Percentiles rank a stretch among this genome's conserved stretches.
These are phyloP conservation scores for Carex pumila DNA, from an alignment of 176 grass and related monocot species.

Conservation along the genomic window DNA sequence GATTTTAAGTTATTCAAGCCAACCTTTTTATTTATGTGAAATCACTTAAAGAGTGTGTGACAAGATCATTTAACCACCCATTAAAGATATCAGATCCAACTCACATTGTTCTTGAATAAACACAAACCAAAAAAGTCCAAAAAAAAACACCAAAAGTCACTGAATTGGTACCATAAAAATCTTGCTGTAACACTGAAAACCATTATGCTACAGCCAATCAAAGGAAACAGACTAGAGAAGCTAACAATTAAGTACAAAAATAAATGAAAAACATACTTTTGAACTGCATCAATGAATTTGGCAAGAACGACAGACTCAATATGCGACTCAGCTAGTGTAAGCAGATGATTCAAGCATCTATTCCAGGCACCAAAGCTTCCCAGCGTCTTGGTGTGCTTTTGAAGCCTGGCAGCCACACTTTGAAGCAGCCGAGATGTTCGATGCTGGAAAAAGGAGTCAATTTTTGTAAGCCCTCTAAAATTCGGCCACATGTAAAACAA, in stretches of 20 bases:
- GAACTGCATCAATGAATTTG: slow-evolving; percentile 79
- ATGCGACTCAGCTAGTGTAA: slow-evolving; percentile 85
- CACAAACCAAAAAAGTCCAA: background rate
- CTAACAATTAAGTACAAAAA: background rate
- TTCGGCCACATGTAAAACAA: background rate
- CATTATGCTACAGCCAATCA: background rate
- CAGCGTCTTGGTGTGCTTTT: slow-evolving; percentile 77
- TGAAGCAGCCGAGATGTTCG: slow-evolving; percentile 91
- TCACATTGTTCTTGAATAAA: background rate
- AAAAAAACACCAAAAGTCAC: background rate
- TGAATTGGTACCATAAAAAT: background rate
- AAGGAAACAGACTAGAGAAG: background rate
- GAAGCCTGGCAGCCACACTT: slow-evolving; percentile 75
- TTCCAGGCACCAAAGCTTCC: slow-evolving; percentile 98
- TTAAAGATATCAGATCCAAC: background rate
- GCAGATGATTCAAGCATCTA: slow-evolving; percentile 95
- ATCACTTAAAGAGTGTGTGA: background rate
- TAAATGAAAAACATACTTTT: slow-evolving; percentile 39
- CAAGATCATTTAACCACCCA: background rate
- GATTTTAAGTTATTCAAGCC: background rate
- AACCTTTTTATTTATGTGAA: background rate
- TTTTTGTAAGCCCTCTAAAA: background rate
- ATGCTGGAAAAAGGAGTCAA: slow-evolving; percentile 36
- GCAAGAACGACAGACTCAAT: slow-evolving; percentile 88
- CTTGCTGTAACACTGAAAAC: background rate